Base-by-base conservation (phyloP, 2,329 filamentous ascomycete genomes). In the Stachybotrys elegans region DNA sequence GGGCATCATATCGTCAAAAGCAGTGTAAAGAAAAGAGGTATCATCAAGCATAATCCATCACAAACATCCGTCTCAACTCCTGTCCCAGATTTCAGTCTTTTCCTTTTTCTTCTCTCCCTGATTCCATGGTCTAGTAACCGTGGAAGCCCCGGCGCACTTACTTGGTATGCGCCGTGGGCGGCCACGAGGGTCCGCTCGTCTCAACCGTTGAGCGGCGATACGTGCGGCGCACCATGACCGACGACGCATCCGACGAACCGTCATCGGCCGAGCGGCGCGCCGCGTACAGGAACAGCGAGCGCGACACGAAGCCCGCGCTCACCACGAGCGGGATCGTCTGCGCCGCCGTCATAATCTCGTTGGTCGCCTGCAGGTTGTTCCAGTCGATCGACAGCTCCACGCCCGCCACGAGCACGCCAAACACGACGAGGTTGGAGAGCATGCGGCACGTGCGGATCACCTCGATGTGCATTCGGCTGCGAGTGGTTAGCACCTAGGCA, bases 321-420 rank as follows among this genome's bases (percentile, higher is more conserved):
- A 67, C 32, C 14, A 66, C 43, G 4, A 67, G 53, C 0, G 65
- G 62, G 3, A 66, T 50, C 4, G 58, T 41, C 42, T 68, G 65
- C 1, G 57, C 57, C 2, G 54, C 43, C 0, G 59, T 55, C 14
- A 53, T 50, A 11, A 67, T 45, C 6, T 52, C 45, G 22, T 57
- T 49, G 16, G 53, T 46, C 7, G 34, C 44, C 4, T 52, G 23
- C 11, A 66, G 48, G 13, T 52, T 34, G 25, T 68, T 68, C 62
- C 63, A 67, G 2, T 37, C 37, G 4, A 67, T 51, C 4, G 61
- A 49, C 6, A 66, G 52, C 41, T 68, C 65, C 38, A 66, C 52
- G 4, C 58, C 59, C 1, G 57, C 45, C 13, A 63, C 49, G 5
- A 64, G 46, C 14, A 63, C 51, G 22, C 48, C 54, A 13, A 62